phyloP scores from a whole-genome alignment of 164 flowering plant genomes.

The Houttuynia cordata region DNA sequence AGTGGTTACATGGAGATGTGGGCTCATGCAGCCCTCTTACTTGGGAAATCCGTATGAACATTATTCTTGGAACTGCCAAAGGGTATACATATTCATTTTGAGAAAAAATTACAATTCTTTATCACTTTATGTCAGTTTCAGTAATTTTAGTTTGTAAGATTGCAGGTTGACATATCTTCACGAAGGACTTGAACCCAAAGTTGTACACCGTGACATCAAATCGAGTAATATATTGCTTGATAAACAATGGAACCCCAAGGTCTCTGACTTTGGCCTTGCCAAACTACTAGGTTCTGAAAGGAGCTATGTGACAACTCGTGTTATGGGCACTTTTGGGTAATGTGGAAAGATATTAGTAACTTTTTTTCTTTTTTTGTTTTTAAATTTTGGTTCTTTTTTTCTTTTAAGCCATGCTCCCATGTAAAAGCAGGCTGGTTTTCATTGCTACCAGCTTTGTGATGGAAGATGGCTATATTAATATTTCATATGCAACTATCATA shows the following conservation, averaged over 20 bases:
- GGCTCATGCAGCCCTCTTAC: conserved; percentile 64
- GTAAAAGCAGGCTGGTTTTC: no score
- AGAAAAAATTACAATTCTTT: background rate
- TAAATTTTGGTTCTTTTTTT: no score
- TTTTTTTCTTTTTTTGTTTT: no score
- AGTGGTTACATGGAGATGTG: conserved; percentile 85
- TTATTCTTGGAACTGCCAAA: conserved; percentile 74
- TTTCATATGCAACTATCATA: no score
- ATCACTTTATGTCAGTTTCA: background rate
- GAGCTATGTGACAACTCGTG: conserved; percentile 81
- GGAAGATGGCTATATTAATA: no score
- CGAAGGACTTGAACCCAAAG: conserved; percentile 90
- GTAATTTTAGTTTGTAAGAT: background rate
- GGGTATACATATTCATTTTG: conserved; percentile 32
- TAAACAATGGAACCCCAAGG: conserved; percentile 72
- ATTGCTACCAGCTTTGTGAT: no score
- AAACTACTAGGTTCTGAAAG: conserved; percentile 74
- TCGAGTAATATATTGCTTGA: conserved; percentile 83
- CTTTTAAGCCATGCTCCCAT: no score
- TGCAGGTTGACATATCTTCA: conserved; percentile 68
- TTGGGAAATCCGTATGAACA: conserved; percentile 74
- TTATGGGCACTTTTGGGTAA: conserved; percentile 93
- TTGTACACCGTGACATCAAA: conserved; percentile 82
- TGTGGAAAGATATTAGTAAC: background rate
- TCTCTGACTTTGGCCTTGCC: conserved; percentile 85